Conservation (phyloP, 805 yeast species). For the Candida succiphila region DNA sequence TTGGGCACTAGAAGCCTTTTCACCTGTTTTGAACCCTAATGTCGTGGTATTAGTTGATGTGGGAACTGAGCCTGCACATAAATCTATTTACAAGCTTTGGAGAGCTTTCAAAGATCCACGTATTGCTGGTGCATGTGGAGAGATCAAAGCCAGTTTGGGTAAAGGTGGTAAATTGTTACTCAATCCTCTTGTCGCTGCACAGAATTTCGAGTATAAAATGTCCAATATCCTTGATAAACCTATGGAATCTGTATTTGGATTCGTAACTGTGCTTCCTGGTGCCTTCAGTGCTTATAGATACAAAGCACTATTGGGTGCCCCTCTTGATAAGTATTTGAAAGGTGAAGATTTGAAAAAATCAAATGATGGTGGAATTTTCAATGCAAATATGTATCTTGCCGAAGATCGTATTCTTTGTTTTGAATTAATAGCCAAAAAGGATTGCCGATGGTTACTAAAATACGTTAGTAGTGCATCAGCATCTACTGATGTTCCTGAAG, state of each 20-base stretch:
- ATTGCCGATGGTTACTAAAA: constrained; percentile 65
- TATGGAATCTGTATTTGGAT: constrained; percentile 90
- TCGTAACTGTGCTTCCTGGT: constrained; percentile 90
- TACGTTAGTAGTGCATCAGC: constrained; percentile 87
- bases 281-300: constrained; percentile 94
- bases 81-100: constrained; percentile 86
- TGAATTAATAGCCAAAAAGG: constrained; percentile 81
- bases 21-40: constrained; percentile 71
- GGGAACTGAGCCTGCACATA: constrained; percentile 84
- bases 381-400: constrained; percentile 93
- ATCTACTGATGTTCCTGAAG: constrained; percentile 92
- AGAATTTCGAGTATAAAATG: constrained; percentile 93
- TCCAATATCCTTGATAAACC: constrained; percentile 94
- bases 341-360: constrained; percentile 74
- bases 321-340: constrained; percentile 81
- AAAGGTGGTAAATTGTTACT: constrained; percentile 33
- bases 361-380: constrained; percentile 69
- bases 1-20: constrained; percentile 94
- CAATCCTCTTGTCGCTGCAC: constrained; percentile 92
- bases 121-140: constrained; percentile 98
- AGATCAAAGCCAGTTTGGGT: constrained; percentile 82
- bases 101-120: constrained; percentile 65
- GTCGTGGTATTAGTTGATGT: constrained; percentile 84
- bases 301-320: constrained; percentile 73
- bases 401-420: constrained; percentile 94